Percentiles rank a stretch among this genome's conserved stretches.
Evolutionary conservation across 2,329 filamentous ascomycete genomes (phyloP).

Genomic region (Fonsecaea monophora): DNA sequence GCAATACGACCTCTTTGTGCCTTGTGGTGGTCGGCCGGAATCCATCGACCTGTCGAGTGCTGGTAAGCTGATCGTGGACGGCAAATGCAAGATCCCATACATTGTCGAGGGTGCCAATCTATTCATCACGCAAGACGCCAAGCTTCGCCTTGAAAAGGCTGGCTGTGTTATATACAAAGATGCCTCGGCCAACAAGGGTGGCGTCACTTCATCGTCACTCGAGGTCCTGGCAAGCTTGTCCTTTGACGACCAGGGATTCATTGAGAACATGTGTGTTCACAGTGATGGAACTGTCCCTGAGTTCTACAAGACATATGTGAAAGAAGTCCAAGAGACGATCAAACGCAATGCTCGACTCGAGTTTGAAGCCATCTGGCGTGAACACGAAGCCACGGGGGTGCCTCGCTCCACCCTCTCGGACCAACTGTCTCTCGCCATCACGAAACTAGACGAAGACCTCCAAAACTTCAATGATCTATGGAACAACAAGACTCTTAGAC

Average conservation of each 20-base stretch:
- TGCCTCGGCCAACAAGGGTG: conserved; percentile 97
- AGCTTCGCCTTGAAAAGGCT: conserved; percentile 92
- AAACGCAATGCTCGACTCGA: conserved; percentile 89
- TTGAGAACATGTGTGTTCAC: conserved; percentile 88
- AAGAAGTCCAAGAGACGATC: conserved; percentile 88
- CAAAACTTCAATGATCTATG: conserved; percentile 86
- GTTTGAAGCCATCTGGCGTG: conserved; percentile 98
- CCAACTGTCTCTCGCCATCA: conserved; percentile 88
- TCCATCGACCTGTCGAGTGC: conserved; percentile 92
- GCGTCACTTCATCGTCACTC: conserved; percentile 94
- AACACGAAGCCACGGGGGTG: conserved; percentile 80
- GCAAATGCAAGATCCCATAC: conserved; percentile 86
- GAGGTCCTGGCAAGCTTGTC: conserved; percentile 94
- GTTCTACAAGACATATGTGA: conserved; percentile 94
- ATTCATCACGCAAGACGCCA: conserved; percentile 98
- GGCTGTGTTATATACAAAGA: conserved; percentile 97
- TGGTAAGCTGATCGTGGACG: conserved; percentile 84
- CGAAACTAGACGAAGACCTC: conserved; percentile 93
- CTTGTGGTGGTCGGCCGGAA: conserved; percentile 93
- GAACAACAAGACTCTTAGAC: conserved; percentile 79
- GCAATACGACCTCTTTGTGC: conserved; percentile 87
- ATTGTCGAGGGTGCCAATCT: conserved; percentile 98
- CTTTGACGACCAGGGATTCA: conserved; percentile 88
- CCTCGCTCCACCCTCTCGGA: conserved; percentile 88
- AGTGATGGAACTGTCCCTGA: conserved; percentile 79